phyloP scores from a whole-genome alignment of 345 rosid genomes.

The Brassica juncea region DNA sequence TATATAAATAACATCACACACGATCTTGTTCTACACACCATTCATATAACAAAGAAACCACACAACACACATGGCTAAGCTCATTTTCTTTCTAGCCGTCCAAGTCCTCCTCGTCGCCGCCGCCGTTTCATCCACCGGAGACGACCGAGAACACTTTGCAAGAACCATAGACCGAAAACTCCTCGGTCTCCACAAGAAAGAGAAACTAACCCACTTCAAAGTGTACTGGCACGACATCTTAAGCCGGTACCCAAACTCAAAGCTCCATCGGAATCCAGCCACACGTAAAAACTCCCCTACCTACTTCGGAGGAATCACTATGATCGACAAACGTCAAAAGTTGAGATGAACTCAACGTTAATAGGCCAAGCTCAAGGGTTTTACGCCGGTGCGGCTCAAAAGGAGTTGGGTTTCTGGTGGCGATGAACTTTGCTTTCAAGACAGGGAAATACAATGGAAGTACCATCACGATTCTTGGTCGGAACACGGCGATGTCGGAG shows the following conservation, averaged over 20 bases:
- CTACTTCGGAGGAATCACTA: slow-evolving; percentile 49
- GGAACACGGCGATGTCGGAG: slow-evolving; percentile 51
- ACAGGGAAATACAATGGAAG: slow-evolving; percentile 76
- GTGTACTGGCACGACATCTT: slow-evolving; percentile 69
- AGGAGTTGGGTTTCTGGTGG: slow-evolving; percentile 65
- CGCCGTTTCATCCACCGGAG: slow-evolving; percentile 9
- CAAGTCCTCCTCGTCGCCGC: slow-evolving; percentile 22
- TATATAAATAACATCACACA: background rate
- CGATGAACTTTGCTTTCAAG: slow-evolving; percentile 65
- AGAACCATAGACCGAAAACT: slow-evolving; percentile 43
- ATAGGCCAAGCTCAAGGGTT: slow-evolving; percentile 81
- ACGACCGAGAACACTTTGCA: slow-evolving; percentile 29
- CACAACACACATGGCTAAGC: slow-evolving; percentile 23
- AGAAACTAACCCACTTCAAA: slow-evolving; percentile 65
- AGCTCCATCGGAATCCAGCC: slow-evolving; percentile 47
- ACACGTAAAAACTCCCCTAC: slow-evolving; percentile 36
- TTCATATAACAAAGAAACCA: background rate
- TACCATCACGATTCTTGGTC: slow-evolving; percentile 61
- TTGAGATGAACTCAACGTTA: slow-evolving; percentile 53
- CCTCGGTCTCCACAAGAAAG: slow-evolving; percentile 43
- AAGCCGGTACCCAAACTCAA: slow-evolving; percentile 49
- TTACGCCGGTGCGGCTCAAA: slow-evolving; percentile 55
- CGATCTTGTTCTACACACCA: background rate
- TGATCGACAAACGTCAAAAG: slow-evolving; percentile 74
- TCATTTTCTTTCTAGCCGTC: slow-evolving; percentile 28